Evolutionary conservation across 2,329 filamentous ascomycete species (phyloP), one percentile per base, ranked within the genome.

Genomic region (Microdochium paspali): DNA sequence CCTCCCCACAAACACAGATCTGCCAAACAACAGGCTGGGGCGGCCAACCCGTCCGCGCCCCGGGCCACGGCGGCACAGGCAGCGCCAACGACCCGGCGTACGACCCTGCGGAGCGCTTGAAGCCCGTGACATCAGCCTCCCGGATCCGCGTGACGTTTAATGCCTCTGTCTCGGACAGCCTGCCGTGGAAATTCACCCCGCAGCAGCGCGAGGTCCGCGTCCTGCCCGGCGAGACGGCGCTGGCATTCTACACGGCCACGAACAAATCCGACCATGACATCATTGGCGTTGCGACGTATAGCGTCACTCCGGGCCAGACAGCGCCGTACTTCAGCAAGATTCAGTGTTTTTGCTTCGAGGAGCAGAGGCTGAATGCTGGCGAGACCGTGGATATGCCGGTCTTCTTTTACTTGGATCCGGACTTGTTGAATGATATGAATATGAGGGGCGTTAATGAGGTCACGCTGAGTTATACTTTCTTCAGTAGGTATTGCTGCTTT

Each of bases 301-400:
- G 88, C 61, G 94, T 98, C 25, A 96, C 91, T 2, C 93, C 93
- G 0, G 93, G 82, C 3, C 93, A 98, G 69, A 90, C 95, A 42
- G 91, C 93, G 40, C 90, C 89, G 1, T 98, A 98, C 66, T 98
- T 98, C 63, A 94, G 87, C 79, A 98, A 98, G 77, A 98, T 98
- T 43, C 93, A 98, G 68, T 98, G 93, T 63, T 98, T 98, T 68
- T 98, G 93, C 67, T 98, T 98, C 60, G 93, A 98, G 71, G 91
- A 90, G 68, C 93, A 98, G 75, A 78, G 94, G 51, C 68, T 98
- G 54, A 91, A 93, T 62, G 90, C 90, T 5, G 90, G 91, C 42
- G 94, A 98, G 75, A 93, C 90, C 42, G 93, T 98, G 47, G 93
- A 98, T 66, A 98, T 98, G 94, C 94, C 93, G 0, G 94, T 98